These are phyloP conservation scores for Nothopassalora personata DNA, from an alignment of 2,329 filamentous ascomycete genomes.

Conservation along the genomic window DNA sequence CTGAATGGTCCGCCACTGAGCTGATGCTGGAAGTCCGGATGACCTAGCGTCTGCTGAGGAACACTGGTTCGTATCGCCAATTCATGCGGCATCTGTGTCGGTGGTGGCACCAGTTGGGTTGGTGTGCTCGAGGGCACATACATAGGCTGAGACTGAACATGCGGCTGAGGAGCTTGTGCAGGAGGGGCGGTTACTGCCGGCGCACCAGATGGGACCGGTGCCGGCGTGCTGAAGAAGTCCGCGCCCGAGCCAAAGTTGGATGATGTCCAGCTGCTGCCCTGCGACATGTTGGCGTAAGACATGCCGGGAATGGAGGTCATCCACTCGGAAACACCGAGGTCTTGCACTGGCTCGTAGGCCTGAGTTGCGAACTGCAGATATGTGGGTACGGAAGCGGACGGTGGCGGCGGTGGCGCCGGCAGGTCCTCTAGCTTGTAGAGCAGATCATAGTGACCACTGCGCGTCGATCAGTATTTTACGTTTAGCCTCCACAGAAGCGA, in stretches of 20 bases:
- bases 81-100: constrained; percentile 28
- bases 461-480: constrained; percentile 19
- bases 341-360: constrained; percentile 26
- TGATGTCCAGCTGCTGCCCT: constrained; percentile 16
- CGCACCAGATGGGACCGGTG: constrained; percentile 23
- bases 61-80: constrained; percentile 26
- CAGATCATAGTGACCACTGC: constrained; percentile 84
- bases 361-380: constrained; percentile 32
- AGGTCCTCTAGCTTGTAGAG: constrained; percentile 66
- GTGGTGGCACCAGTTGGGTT: constrained; percentile 26
- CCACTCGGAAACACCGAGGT: constrained; percentile 35
- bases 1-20: constrained; percentile 40
- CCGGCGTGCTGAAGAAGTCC: constrained; percentile 24
- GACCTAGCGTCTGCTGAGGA: constrained; percentile 21
- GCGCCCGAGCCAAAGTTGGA: constrained; percentile 18
- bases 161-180: constrained; percentile 25
- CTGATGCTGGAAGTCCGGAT: constrained; percentile 21
- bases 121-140: constrained; percentile 24
- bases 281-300: constrained; percentile 31
- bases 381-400: constrained; percentile 27
- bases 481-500: background rate
- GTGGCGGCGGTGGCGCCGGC: constrained; percentile 26
- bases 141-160: constrained; percentile 24
- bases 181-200: constrained; percentile 23
- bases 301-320: constrained; percentile 44